Evolutionary conservation across 805 yeast genomes (phyloP).

Genomic region (Ogataea pini): DNA sequence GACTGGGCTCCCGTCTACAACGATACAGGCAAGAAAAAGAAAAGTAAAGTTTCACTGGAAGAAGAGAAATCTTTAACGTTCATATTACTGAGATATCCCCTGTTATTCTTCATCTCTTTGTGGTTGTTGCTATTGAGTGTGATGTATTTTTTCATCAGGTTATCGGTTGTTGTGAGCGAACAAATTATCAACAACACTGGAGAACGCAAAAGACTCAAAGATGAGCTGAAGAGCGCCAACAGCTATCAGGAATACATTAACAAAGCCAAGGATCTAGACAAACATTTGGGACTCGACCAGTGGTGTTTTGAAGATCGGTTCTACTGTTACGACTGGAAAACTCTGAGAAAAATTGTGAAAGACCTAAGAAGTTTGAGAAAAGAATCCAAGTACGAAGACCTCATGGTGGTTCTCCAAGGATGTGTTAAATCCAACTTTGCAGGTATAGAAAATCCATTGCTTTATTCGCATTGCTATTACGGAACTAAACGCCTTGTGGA

Average conservation of each 20-base stretch:
- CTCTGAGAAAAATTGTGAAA: constrained; percentile 49
- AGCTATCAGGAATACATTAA: constrained; percentile 63
- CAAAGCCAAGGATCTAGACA: constrained; percentile 59
- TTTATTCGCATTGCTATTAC: constrained; percentile 72
- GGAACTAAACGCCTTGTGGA: constrained; percentile 69
- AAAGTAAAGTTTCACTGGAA: neutral
- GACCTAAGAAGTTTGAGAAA: constrained; percentile 41
- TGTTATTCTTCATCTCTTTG: constrained; percentile 48
- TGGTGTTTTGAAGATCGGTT: constrained; percentile 66
- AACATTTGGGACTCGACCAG: constrained; percentile 54
- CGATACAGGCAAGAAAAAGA: constrained; percentile 1
- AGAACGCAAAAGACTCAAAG: constrained; percentile 49
- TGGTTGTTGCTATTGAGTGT: constrained; percentile 57
- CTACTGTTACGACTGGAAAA: constrained; percentile 67
- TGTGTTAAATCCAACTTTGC: constrained; percentile 75
- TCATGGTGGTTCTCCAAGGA: constrained; percentile 58
- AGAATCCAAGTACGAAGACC: constrained; percentile 40
- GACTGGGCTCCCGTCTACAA: constrained; percentile 15
- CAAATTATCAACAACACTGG: constrained; percentile 62
- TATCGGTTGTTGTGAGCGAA: constrained; percentile 65
- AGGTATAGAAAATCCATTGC: constrained; percentile 69
- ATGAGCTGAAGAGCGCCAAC: constrained; percentile 47
- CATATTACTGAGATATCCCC: constrained; percentile 63
- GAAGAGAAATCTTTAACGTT: constrained; percentile 38
- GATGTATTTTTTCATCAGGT: constrained; percentile 52